Conservation (phyloP, 2,329 filamentous ascomycete genomes). For the Gnomoniopsis sp. region DNA sequence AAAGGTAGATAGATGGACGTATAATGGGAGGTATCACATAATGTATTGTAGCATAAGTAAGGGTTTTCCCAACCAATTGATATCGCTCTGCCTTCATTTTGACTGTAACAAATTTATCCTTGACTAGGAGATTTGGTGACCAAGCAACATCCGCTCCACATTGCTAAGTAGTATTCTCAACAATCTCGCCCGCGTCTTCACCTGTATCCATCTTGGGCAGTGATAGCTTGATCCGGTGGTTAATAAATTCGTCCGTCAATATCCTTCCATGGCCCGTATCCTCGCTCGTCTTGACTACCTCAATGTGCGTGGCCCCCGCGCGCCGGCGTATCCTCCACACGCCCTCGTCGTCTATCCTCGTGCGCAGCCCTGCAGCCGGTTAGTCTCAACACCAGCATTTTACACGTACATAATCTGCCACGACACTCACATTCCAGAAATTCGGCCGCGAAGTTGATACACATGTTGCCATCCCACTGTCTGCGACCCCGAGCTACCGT, state of each 20-base stretch:
- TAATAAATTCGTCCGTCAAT: slow-evolving; percentile 71
- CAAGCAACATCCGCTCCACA: neutral
- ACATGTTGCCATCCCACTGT: slow-evolving; percentile 88
- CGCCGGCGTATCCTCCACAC: slow-evolving; percentile 76
- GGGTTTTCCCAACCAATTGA: neutral
- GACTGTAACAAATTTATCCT: neutral
- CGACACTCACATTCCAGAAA: slow-evolving; percentile 70
- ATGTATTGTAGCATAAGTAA: neutral
- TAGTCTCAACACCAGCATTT: neutral
- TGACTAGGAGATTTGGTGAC: neutral
- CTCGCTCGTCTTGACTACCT: slow-evolving; percentile 71
- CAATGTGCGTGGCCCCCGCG: slow-evolving; percentile 62
- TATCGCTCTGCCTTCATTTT: no score
- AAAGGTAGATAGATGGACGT: slow-evolving; percentile 9
- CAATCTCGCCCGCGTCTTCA: neutral
- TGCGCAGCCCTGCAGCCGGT: slow-evolving; percentile 53
- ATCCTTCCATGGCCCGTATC: slow-evolving; percentile 69
- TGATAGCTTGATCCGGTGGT: slow-evolving; percentile 63
- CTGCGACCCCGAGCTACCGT: slow-evolving; percentile 66
- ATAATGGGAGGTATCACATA: neutral
- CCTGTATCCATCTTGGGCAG: slow-evolving; percentile 21
- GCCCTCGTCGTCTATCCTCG: slow-evolving; percentile 63
- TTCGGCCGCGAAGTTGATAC: slow-evolving; percentile 80
- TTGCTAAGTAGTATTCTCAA: neutral
- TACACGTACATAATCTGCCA: neutral